A percentile compares a stretch with the other conserved stretches of the same genome.
phyloP scores from a whole-genome alignment of 345 rosid genomes.

The Psidium friedrichsthalianum region DNA sequence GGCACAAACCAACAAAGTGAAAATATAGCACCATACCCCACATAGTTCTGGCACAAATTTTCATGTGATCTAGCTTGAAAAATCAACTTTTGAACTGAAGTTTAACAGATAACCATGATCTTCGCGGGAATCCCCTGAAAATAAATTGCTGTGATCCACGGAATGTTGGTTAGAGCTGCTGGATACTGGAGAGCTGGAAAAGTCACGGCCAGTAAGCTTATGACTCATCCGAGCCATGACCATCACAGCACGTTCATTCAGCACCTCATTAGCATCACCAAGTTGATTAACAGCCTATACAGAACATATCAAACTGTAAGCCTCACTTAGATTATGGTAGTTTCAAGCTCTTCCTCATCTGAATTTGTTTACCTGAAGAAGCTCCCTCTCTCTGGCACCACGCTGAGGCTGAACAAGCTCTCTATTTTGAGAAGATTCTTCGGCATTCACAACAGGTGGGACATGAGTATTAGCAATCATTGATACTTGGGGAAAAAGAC shows the following conservation, averaged over 20 bases:
- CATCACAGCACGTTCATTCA: conserved; percentile 85
- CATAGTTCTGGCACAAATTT: conserved; percentile 91
- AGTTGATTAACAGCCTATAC: conserved; percentile 88
- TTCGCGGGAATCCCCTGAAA: conserved; percentile 74
- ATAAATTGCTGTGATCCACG: conserved; percentile 58
- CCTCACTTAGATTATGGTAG: not conserved
- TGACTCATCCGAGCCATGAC: conserved; percentile 95
- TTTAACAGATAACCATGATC: conserved; percentile 77
- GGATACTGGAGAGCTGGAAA: conserved; percentile 43
- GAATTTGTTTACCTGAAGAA: conserved; percentile 61
- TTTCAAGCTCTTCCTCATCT: not conserved
- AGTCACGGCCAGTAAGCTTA: conserved; percentile 94
- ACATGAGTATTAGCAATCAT: conserved; percentile 38
- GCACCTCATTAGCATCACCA: conserved; percentile 94
- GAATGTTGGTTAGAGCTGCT: conserved; percentile 36
- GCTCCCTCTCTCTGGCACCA: conserved; percentile 85
- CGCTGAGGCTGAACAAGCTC: conserved; percentile 91
- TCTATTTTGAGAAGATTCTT: conserved; percentile 44
- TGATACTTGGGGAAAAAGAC: conserved; percentile 95
- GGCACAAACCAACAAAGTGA: not conserved
- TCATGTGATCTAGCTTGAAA: conserved; percentile 80
- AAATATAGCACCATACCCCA: conserved; percentile 49
- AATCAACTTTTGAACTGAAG: conserved; percentile 90
- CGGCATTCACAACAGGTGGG: conserved; percentile 47
- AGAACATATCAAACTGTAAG: not conserved